Evolutionary conservation across 2,329 filamentous ascomycete genomes (phyloP), one percentile per base, ranked within the genome.

Genomic region (Colletotrichum sp.): DNA sequence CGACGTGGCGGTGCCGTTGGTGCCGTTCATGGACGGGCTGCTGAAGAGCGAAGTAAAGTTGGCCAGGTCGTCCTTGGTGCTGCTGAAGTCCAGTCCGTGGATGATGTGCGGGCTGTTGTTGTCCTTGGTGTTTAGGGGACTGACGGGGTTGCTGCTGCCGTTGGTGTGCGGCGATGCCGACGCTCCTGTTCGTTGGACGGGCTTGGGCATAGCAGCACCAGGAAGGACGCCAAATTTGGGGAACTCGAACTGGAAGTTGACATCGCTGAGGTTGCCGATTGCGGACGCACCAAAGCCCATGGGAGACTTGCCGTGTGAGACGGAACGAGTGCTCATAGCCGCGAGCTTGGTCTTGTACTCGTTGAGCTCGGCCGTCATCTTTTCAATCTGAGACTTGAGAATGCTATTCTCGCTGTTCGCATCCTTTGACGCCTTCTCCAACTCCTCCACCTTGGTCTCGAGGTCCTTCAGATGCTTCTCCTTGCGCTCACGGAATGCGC

Each of bases 231-330:
- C 97, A 81, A 99, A 98, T 82, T 94, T 96, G 78, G 97, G 96
- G 78, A 98, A 98, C 79, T 98, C 96, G 79, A 99, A 98, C 79
- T 96, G 93, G 82, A 98, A 98, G 82, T 94, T 96, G 82, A 94
- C 93, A 77, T 94, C 94, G 80, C 89, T 92, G 70, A 93, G 87
- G 78, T 92, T 93, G 83, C 87, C 91, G 77, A 91, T 82, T 13
- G 87, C 88, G 26, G 87, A 83, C 71, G 80, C 83, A 80, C 89
- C 86, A 80, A 89, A 87, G 36, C 84, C 84, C 16, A 87, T 88
- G 82, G 90, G 84, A 21, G 78, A 74, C 76, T 79, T 82, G 79
- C 67, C 81, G 73, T 74, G 71, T 10, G 58, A 77, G 58, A 77
- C 71, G 10, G 82, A 81, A 26, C 76, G 77, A 69, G 77, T 84